These are phyloP conservation scores for Drosera spatulata DNA, from an alignment of 179 eudicot species.

Conservation along the genomic window DNA sequence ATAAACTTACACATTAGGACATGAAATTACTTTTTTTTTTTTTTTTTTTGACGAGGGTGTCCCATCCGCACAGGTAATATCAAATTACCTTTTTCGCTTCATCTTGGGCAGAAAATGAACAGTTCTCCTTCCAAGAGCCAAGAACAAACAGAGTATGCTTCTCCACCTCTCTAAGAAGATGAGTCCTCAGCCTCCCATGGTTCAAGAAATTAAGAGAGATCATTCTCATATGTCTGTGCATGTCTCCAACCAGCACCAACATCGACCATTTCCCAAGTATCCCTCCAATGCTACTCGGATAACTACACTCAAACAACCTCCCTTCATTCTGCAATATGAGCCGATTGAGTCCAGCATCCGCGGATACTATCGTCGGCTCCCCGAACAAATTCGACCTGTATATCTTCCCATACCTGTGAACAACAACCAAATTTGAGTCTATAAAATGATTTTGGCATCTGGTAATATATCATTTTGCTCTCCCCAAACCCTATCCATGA, in stretches of 20 bases:
- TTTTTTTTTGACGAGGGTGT: no score
- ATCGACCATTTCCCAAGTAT: slow-evolving; percentile 99
- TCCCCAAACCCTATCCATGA: no score
- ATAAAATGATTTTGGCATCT: no score
- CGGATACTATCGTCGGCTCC: slow-evolving; percentile 87
- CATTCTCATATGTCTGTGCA: slow-evolving; percentile 78
- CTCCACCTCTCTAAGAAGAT: slow-evolving; percentile 73
- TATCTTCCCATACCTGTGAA: slow-evolving; percentile 79
- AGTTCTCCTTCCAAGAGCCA: slow-evolving; percentile 56
- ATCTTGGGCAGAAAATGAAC: slow-evolving; percentile 78
- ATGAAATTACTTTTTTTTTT: slow-evolving; percentile 58
- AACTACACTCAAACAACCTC: slow-evolving; percentile 80
- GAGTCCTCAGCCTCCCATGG: slow-evolving; percentile 53
- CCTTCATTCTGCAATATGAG: slow-evolving; percentile 93
- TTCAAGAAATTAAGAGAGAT: slow-evolving; percentile 37
- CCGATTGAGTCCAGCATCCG: slow-evolving; percentile 74
- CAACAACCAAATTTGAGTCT: not conserved
- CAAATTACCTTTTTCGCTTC: slow-evolving; percentile 89
- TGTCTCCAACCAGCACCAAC: slow-evolving; percentile 90
- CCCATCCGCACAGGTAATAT: no score
- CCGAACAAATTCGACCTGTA: slow-evolving; percentile 91
- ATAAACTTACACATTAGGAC: no score
- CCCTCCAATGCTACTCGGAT: slow-evolving; percentile 95
- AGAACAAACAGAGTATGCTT: slow-evolving; percentile 63
- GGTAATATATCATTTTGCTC: no score